Evolutionary conservation across 371 early-diverging fungal genomes (phyloP).

Genomic region (Encephalitozoon hellem): DNA sequence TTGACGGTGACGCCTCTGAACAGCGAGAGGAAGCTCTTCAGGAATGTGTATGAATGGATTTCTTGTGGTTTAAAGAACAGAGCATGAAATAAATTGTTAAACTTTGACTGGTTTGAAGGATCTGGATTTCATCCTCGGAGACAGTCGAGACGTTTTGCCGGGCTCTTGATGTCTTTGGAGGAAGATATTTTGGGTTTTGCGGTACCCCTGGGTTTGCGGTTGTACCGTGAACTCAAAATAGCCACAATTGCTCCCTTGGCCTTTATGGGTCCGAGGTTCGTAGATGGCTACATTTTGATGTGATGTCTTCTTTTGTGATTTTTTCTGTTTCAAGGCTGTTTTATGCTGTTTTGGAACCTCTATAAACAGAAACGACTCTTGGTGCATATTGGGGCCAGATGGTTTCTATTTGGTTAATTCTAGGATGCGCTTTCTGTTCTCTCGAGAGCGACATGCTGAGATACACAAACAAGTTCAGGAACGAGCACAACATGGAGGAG

Average conservation of each 20-base stretch:
- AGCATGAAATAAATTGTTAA: background rate
- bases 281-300: constrained; percentile 13
- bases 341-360: background rate
- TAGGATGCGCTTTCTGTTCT: background rate
- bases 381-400: background rate
- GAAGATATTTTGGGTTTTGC: background rate
- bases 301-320: background rate
- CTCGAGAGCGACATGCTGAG: constrained; percentile 35
- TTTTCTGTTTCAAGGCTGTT: background rate
- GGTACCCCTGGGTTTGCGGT: background rate
- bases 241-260: background rate
- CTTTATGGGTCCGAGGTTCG: background rate
- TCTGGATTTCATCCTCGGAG: background rate
- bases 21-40: constrained; percentile 28
- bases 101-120: background rate
- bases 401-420: background rate
- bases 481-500: constrained; percentile 24
- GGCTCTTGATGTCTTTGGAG: background rate
- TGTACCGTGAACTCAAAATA: background rate
- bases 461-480: constrained; percentile 54
- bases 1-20: constrained; percentile 23
- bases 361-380: background rate
- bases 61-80: constrained; percentile 10
- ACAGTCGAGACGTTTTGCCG: background rate
- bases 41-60: constrained; percentile 20